phyloP scores from a whole-genome alignment of 2,329 filamentous ascomycete genomes.

The Alternaria incomplexa region DNA sequence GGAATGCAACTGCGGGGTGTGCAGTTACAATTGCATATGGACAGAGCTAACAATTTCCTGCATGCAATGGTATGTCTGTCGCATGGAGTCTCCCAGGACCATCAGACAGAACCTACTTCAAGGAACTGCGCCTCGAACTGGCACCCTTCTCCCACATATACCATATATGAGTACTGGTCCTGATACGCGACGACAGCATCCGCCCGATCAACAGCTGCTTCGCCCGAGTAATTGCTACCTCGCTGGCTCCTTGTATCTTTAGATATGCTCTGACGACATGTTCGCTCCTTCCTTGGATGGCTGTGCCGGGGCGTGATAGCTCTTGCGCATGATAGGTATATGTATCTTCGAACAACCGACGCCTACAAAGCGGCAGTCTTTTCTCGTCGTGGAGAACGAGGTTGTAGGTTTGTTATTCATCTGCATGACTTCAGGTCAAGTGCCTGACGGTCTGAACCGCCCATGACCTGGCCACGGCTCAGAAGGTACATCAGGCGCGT shows the following conservation, averaged over 20 bases:
- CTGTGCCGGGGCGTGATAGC: neutral
- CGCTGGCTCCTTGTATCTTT: neutral
- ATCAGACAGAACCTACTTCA: neutral
- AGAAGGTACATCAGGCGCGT: conserved; percentile 15
- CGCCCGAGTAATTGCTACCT: neutral
- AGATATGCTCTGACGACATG: no score
- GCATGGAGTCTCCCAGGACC: neutral
- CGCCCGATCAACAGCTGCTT: neutral
- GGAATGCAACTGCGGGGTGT: neutral
- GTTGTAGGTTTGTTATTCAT: neutral
- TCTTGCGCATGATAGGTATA: neutral
- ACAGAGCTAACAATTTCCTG: neutral
- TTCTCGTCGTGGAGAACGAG: neutral
- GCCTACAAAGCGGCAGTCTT: neutral
- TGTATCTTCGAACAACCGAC: neutral
- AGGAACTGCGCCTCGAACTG: no score
- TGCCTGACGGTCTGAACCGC: neutral
- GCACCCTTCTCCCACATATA: neutral
- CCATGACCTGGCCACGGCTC: conserved; percentile 11
- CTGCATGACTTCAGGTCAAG: neutral
- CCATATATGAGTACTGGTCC: neutral
- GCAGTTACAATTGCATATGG: neutral
- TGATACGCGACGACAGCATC: neutral
- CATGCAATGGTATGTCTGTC: neutral
- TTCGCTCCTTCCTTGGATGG: neutral